Conservation (phyloP, 352 stramenopile genomes). For the Phytophthora pisi region DNA sequence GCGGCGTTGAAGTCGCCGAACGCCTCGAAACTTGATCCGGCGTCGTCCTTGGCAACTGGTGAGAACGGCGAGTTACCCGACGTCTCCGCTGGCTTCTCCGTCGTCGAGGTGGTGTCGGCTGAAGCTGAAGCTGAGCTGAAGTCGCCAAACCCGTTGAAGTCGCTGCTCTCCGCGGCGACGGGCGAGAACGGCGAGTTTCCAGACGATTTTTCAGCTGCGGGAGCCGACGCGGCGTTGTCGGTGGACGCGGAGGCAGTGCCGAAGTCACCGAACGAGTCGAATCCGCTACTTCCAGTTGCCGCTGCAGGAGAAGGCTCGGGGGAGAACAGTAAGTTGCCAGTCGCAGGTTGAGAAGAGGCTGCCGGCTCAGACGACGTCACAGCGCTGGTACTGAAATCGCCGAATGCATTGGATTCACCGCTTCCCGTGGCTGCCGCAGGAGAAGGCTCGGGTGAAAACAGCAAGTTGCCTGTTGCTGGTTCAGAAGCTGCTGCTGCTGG, state of each 20-base stretch:
- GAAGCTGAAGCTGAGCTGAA: conserved; percentile 32
- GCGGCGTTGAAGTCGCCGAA: conserved; percentile 27
- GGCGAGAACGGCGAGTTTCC: conserved; percentile 34
- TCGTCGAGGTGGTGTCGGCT: conserved; percentile 1
- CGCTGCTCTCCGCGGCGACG: conserved; percentile 15
- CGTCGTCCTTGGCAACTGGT: conserved; percentile 9
- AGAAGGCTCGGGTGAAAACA: conserved; percentile 20
- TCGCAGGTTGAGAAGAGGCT: conserved; percentile 8
- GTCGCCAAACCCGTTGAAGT: conserved; percentile 33
- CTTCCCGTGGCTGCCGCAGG: conserved; percentile 18
- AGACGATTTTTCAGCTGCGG: conserved; percentile 9
- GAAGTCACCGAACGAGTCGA: conserved; percentile 28
- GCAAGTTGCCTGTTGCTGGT: conserved; percentile 20
- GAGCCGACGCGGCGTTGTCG: conserved; percentile 2
- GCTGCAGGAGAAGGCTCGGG: conserved; percentile 20
- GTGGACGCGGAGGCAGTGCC: conserved; percentile 8
- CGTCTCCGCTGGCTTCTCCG: conserved; percentile 7
- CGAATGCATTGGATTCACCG: conserved; percentile 16
- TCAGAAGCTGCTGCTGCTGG: background rate
- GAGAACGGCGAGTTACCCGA: conserved; percentile 22
- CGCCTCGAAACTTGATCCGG: conserved; percentile 13
- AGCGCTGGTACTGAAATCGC: conserved; percentile 14
- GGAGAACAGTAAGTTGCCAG: conserved; percentile 24
- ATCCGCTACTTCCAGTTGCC: conserved; percentile 10
- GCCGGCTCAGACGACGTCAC: conserved; percentile 5